Evolutionary conservation across 192 early-diverging fungal genomes (phyloP).

Genomic region (Dissophora ornata): DNA sequence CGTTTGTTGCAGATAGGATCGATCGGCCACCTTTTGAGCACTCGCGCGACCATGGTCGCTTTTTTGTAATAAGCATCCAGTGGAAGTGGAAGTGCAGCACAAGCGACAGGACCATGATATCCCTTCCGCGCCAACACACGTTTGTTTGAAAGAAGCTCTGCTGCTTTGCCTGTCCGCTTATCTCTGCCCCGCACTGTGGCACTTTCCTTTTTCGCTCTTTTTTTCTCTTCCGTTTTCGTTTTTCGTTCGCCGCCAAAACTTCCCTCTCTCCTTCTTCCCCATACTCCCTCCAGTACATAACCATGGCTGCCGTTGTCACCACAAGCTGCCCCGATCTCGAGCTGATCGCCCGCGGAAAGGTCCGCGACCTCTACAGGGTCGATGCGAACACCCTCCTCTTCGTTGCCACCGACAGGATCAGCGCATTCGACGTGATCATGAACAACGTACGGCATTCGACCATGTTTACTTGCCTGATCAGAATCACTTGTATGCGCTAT

Average conservation of each 20-base stretch:
- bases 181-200: no score
- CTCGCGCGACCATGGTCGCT: no score
- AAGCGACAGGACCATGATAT: no score
- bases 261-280: not conserved
- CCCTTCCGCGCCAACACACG: no score
- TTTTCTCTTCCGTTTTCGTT: not conserved
- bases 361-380: constrained; percentile 96
- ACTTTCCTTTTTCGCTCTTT: constrained; percentile 27
- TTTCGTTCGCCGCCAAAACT: not conserved
- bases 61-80: no score
- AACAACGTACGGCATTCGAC: constrained; percentile 84
- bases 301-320: constrained; percentile 63
- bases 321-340: constrained; percentile 92
- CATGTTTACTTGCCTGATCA: not conserved
- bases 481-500: no score
- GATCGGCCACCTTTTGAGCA: no score
- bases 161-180: no score
- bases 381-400: constrained; percentile 90
- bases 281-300: not conserved
- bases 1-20: not conserved
- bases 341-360: constrained; percentile 94
- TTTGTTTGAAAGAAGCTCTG: no score
- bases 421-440: constrained; percentile 99
- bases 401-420: constrained; percentile 97
- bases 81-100: no score